Conservation (phyloP, 2,329 filamentous ascomycete species). For the Didymella exigua region DNA sequence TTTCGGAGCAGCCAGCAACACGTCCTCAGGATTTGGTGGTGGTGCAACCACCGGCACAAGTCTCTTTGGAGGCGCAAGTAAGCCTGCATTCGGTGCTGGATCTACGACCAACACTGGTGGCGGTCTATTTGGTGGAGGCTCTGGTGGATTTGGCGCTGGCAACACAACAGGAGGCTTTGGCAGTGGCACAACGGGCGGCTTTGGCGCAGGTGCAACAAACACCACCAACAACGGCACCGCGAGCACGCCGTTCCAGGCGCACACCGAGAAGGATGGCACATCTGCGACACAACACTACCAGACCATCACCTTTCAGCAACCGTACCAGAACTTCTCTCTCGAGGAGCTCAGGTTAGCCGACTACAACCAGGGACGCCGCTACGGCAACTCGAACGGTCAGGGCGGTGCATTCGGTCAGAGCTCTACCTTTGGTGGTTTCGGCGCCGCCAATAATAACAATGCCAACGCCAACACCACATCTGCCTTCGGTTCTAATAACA, state of each 20-base stretch:
- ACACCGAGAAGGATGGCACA: slow-evolving; percentile 72
- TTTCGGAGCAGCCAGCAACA: slow-evolving; percentile 33
- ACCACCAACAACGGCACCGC: slow-evolving; percentile 66
- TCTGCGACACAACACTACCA: slow-evolving; percentile 70
- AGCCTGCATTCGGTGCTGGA: slow-evolving; percentile 36
- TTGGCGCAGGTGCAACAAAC: slow-evolving; percentile 30
- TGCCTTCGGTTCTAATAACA: slow-evolving; percentile 55
- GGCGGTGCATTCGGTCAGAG: slow-evolving; percentile 79
- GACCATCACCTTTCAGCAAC: slow-evolving; percentile 77
- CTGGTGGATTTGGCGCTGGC: slow-evolving; percentile 36
- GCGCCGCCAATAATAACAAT: slow-evolving; percentile 47
- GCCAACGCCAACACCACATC: slow-evolving; percentile 44
- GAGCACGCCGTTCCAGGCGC: slow-evolving; percentile 67
- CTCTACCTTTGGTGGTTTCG: slow-evolving; percentile 60
- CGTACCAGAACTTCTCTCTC: slow-evolving; percentile 89
- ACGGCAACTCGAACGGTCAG: slow-evolving; percentile 81
- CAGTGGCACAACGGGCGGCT: slow-evolving; percentile 36
- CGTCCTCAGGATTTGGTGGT: slow-evolving; percentile 33
- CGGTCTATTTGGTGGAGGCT: slow-evolving; percentile 39
- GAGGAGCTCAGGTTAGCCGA: slow-evolving; percentile 73
- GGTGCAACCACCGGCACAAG: slow-evolving; percentile 35
- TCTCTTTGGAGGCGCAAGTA: slow-evolving; percentile 40
- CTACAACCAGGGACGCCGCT: slow-evolving; percentile 84
- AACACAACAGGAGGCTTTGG: slow-evolving; percentile 34
- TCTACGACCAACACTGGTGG: slow-evolving; percentile 32